Evolutionary conservation across 208 protist genomes (phyloP), one percentile per base, ranked within the genome.

Genomic region (Trypanosoma theileri): DNA sequence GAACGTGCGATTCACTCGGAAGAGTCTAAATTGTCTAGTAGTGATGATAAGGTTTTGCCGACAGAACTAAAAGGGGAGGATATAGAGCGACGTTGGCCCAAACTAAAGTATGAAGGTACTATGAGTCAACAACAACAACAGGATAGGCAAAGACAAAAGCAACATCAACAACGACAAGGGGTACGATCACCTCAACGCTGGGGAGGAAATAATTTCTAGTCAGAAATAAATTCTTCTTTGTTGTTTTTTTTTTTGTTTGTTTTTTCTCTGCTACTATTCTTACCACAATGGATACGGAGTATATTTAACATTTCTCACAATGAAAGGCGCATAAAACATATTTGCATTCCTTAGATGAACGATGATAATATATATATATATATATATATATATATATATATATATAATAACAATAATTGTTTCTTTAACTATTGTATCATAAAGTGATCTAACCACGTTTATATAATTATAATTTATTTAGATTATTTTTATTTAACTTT

Each of bases 1-100:
- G 74, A 87, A 65, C 72, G 79, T 10, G 72, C 70, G 11, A 82
- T 82, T 51, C 73, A 61, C n/a, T 68, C 64, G 24, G 60, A 81
- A 59, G 65, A 73, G 12, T 46, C 59, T 3, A 73, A 73, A 44
- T 19, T 24, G 11, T n/a, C n/a, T 9, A 16, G 24, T 13, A 56
- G 46, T 13, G 53, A 57, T 45, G 58, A 50, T 14, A 58, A 65
- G 45, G 50, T 42, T 3, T 7, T 22, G 19, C 6, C 21, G 7
- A 16, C 9, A 14, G 21, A 59, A 14, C 0, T 60, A 9, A 42
- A 67, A 22, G 72, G 19, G 4, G 58, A 45, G 14, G 59, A 70
- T 42, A 67, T 65, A 12, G 66, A 68, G 52, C 55, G 26, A 60
- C 35, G 45, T 11, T 68, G 63, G 59, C 66, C 59, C 10, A 67